A percentile compares a stretch with the other conserved stretches of the same genome.
Conservation (phyloP, 2,329 filamentous ascomycete genomes). For the Stenocarpella maydis region DNA sequence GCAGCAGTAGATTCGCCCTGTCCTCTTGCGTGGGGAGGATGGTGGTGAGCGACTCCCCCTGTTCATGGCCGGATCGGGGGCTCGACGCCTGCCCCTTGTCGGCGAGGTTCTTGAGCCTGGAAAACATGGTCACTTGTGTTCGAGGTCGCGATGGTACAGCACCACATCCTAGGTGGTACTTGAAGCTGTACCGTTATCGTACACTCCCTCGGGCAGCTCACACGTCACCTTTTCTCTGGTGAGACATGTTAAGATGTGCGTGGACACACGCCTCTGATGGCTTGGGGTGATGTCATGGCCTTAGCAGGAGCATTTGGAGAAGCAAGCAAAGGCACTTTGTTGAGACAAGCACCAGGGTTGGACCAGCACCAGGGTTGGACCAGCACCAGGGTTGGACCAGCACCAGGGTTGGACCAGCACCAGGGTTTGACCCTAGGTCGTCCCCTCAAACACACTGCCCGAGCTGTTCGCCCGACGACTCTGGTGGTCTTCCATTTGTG, state of each 20-base stretch:
- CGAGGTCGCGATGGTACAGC: neutral
- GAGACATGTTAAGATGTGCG: conserved; percentile 19
- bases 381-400: no score
- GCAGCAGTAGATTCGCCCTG: conserved; percentile 35
- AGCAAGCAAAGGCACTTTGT: neutral
- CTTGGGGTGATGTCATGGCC: conserved; percentile 22
- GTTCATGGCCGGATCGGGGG: neutral
- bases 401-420: no score
- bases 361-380: neutral
- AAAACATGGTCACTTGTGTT: conserved; percentile 26
- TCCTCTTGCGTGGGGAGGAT: conserved; percentile 37
- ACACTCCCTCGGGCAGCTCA: neutral
- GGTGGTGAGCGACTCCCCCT: conserved; percentile 38
- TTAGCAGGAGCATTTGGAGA: neutral
- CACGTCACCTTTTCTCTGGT: conserved; percentile 3
- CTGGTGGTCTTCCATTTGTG: no score
- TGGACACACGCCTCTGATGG: conserved; percentile 5
- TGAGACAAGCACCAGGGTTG: neutral
- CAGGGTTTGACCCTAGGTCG: no score
- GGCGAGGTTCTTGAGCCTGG: conserved; percentile 31
- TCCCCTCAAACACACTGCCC: no score
- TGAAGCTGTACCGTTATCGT: neutral
- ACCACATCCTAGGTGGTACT: conserved; percentile 1
- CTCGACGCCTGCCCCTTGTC: conserved; percentile 26
- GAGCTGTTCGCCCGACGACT: no score